A percentile compares a stretch with the other conserved stretches of the same genome.
phyloP scores from a whole-genome alignment of 2,329 filamentous ascomycete species.

The Ceratocystis lukuohia region DNA sequence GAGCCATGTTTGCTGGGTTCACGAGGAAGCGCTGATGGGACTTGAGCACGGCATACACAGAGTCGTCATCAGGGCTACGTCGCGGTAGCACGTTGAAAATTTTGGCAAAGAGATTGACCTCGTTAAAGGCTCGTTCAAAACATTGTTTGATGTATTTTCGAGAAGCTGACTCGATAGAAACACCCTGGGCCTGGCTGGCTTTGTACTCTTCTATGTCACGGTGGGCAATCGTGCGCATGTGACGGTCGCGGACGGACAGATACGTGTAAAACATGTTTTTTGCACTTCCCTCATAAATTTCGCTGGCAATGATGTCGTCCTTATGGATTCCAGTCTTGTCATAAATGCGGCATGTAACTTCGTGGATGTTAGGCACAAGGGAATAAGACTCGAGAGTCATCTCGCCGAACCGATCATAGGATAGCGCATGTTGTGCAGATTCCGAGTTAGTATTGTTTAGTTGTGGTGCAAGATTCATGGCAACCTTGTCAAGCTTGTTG shows the following conservation, averaged over 20 bases:
- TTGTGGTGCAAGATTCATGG: conserved; percentile 41
- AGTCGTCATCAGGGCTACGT: conserved; percentile 37
- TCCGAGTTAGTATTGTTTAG: conserved; percentile 43
- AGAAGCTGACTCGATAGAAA: conserved; percentile 40
- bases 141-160: conserved; percentile 47
- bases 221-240: conserved; percentile 39
- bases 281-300: conserved; percentile 41
- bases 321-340: conserved; percentile 37
- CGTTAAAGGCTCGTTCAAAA: conserved; percentile 44
- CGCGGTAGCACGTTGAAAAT: conserved; percentile 44
- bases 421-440: conserved; percentile 44
- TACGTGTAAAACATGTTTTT: conserved; percentile 43
- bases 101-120: conserved; percentile 39
- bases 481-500: conserved; percentile 38
- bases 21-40: conserved; percentile 37
- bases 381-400: conserved; percentile 44
- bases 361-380: conserved; percentile 42
- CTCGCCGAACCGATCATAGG: conserved; percentile 47
- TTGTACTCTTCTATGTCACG: conserved; percentile 42
- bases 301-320: conserved; percentile 31
- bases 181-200: conserved; percentile 34
- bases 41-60: conserved; percentile 39
- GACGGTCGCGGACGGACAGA: conserved; percentile 38
- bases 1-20: conserved; percentile 41
- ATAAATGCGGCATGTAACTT: conserved; percentile 38